Evolutionary conservation across 768 basidiomycete species (phyloP), one percentile per base, ranked within the genome.

Genomic region (Rhodocollybia butyracea): DNA sequence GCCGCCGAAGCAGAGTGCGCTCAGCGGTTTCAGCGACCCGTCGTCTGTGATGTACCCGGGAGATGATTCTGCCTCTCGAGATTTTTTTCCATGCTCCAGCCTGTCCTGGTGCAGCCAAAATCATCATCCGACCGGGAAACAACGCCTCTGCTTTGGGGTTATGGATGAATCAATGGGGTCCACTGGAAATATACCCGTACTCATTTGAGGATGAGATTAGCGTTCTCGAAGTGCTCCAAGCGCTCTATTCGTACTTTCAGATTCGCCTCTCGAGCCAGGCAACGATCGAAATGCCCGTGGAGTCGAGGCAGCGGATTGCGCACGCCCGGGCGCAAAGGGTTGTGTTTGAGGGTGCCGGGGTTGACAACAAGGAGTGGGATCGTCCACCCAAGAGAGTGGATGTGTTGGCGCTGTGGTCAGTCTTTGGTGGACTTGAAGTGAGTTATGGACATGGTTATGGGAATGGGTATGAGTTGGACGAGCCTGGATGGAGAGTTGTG

Each of bases 401-500:
- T 50, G 48, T 50, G 4, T 38, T 50, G 34, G 32, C 32, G 11
- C 32, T 50, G n/a, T 38, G 34, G 48, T 50, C 34, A 6, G 22
- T 32, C 8, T 50, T 50, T 38, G 48, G 34, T 24, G 48, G 48
- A 7, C 21, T 50, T 13, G 48, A 38, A 36, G 34, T 50, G 32
- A 21, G 24, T 13, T 38, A 50, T 32, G 26, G 21, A 7, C 21
- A 15, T 7, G 31, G 34, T 8, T 15, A 32, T n/a, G 19, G 46
- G 30, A 19, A 34, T 19, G 21, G n/a, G n/a, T n/a, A 4, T 5
- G 21, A 47, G 27, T 31, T 50, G 1, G 48, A 50, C 32, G 48
- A 50, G 48, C 48, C 48, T 22, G 48, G 48, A 7, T 50, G 48
- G 48, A 50, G 34, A 24, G 48, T 50, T 21, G 48, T 38, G 12